Evolutionary conservation across 1,139 yeast species (phyloP), one percentile per base, ranked within the genome.

Genomic region (Candida sanyaensis): DNA sequence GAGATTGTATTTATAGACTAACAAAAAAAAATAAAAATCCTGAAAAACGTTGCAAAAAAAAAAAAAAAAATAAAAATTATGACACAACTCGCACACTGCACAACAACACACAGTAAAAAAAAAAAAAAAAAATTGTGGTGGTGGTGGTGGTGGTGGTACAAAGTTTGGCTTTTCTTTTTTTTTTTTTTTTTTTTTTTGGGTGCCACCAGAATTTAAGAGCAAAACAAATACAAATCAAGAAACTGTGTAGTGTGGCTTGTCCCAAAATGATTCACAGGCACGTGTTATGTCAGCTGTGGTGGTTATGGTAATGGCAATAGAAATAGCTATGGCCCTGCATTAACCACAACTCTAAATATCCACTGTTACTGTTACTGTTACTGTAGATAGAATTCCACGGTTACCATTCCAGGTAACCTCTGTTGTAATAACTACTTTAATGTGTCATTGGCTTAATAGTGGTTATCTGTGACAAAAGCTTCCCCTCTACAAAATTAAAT

Each of bases 1-100:
- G 3, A 34, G 38, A 10, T 34, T 34, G 38, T 34, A 34, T 34
- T 34, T 34, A 34, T 34, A 34, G 38, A 34, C 38, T 34, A 34
- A 34, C 38, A 34, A 34, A 34, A 34, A 34, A 34, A 23, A 33
- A 34, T 17, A 31, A 24, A 26, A 26, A 17, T 2, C 21, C 21
- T 3, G 3, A 17, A 26, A 34, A 34, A 34, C 38, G 38, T 34
- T 34, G 38, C 38, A 34, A 34, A 34, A 34, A 34, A 34, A 34
- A 34, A n/a, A 34, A 34, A 34, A 34, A 32, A 34, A 17, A 34
- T 24, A 34, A 33, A 33, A 12, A 33, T 21, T 34, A 34, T 21
- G 23, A 21, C 38, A 24, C 38, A 34, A 34, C 38, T 33, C 9
- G 9, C 9, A 26, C 24, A 24, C 38, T 21, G 10, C 37, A 33